Evolutionary conservation across 257 asterid genomes (phyloP).

Genomic region (Ocimum tenuiflorum): DNA sequence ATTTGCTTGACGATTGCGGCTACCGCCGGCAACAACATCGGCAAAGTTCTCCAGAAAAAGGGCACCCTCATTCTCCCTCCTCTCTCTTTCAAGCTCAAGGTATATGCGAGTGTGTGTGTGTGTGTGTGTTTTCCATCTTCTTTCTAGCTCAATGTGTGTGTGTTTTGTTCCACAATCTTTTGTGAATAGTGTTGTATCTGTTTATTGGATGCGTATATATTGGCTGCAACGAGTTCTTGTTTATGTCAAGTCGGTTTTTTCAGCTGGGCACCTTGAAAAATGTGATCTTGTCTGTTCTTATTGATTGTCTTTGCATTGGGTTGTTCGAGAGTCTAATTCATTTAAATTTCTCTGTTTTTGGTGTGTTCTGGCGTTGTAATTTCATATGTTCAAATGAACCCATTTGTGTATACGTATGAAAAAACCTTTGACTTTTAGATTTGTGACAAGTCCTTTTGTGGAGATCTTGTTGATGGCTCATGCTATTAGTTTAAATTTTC

Average conservation of each 20-base stretch:
- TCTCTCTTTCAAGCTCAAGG: conserved; percentile 96
- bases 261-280: neutral
- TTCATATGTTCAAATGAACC: neutral
- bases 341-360: neutral
- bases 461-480: no score
- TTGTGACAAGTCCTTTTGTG: neutral
- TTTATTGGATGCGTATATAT: neutral
- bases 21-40: conserved; percentile 97
- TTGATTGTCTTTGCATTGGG: conserved; percentile 11
- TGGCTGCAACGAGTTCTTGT: neutral
- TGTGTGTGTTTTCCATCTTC: neutral
- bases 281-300: neutral
- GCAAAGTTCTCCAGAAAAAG: conserved; percentile 95
- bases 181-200: neutral
- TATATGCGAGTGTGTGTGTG: conserved; percentile 10
- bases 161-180: neutral
- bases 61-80: conserved; percentile 99
- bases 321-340: neutral
- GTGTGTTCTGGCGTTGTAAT: neutral
- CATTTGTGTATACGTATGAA: neutral
- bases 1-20: conserved; percentile 84
- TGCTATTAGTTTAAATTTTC: no score
- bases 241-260: neutral
- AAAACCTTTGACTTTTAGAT: neutral
- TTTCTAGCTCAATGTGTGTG: neutral